A percentile compares a stretch with the other conserved stretches of the same genome.
Evolutionary conservation across 2,329 filamentous ascomycete genomes (phyloP).

Genomic region (Fusarium chuoi): DNA sequence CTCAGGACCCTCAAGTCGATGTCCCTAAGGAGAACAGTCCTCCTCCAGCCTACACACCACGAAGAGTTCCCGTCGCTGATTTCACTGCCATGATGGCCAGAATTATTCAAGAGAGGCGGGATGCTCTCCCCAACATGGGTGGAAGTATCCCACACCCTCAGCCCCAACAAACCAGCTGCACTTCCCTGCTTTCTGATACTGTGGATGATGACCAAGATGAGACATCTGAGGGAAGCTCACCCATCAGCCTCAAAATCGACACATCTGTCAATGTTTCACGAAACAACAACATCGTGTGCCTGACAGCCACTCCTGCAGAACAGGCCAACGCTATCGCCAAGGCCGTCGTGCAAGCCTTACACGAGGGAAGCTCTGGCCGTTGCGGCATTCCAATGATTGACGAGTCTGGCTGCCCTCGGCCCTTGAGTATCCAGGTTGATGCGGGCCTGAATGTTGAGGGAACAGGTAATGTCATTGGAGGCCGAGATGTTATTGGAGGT

Average conservation of each 20-base stretch:
- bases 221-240: slow-evolving; percentile 45
- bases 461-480: slow-evolving; percentile 56
- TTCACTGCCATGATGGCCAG: slow-evolving; percentile 28
- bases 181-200: slow-evolving; percentile 5
- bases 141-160: slow-evolving; percentile 2
- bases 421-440: slow-evolving; percentile 56
- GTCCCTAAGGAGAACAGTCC: slow-evolving; percentile 42
- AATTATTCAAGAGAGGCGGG: slow-evolving; percentile 27
- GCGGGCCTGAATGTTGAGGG: slow-evolving; percentile 59
- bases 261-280: slow-evolving; percentile 58
- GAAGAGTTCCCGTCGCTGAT: slow-evolving; percentile 17
- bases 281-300: slow-evolving; percentile 60
- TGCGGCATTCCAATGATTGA: slow-evolving; percentile 59
- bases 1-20: slow-evolving; percentile 20
- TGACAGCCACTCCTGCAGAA: slow-evolving; percentile 52
- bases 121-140: slow-evolving; percentile 5
- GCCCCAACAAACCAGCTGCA: slow-evolving; percentile 12
- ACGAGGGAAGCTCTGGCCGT: slow-evolving; percentile 52
- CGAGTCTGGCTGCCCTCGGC: slow-evolving; percentile 55
- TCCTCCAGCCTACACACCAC: slow-evolving; percentile 48
- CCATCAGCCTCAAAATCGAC: slow-evolving; percentile 60
- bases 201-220: slow-evolving; percentile 31
- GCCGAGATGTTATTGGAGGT: slow-evolving; percentile 43
- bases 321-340: slow-evolving; percentile 56
- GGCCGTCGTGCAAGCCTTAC: slow-evolving; percentile 57